phyloP scores from a whole-genome alignment of 2,329 filamentous ascomycete genomes.

The Aspergillus ochraceus region DNA sequence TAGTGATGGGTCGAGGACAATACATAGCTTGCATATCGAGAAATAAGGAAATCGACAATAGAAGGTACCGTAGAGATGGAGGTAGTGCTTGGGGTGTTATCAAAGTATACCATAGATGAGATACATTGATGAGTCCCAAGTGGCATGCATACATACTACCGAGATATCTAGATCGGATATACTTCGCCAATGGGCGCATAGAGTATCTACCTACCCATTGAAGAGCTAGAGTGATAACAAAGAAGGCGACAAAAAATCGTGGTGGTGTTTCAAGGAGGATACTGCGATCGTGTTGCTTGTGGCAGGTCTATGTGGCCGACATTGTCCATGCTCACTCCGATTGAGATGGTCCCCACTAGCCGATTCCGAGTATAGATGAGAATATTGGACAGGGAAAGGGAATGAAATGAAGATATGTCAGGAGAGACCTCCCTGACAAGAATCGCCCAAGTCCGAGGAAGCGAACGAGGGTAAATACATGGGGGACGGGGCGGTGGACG shows the following conservation, averaged over 20 bases:
- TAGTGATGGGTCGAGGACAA: no score
- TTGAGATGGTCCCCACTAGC: background rate
- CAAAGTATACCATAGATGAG: no score
- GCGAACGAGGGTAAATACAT: slow-evolving; percentile 67
- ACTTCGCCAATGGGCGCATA: no score
- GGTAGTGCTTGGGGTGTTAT: no score
- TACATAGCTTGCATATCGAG: no score
- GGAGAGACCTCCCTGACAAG: slow-evolving; percentile 10
- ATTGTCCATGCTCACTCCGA: background rate
- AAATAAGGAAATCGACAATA: no score
- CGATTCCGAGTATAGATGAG: background rate
- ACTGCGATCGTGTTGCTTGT: background rate
- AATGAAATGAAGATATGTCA: background rate
- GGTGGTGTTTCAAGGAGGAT: background rate
- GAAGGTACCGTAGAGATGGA: no score
- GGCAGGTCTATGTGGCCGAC: background rate
- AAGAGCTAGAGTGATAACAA: no score
- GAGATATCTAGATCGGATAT: no score
- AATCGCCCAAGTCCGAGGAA: slow-evolving; percentile 49
- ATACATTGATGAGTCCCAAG: no score
- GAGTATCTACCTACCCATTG: no score
- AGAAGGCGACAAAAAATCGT: background rate
- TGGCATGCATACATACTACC: no score
- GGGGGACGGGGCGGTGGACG: slow-evolving; percentile 34
- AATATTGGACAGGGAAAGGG: background rate